Conservation (phyloP, 805 yeast genomes). For the Sugiyamaella floridensis region DNA sequence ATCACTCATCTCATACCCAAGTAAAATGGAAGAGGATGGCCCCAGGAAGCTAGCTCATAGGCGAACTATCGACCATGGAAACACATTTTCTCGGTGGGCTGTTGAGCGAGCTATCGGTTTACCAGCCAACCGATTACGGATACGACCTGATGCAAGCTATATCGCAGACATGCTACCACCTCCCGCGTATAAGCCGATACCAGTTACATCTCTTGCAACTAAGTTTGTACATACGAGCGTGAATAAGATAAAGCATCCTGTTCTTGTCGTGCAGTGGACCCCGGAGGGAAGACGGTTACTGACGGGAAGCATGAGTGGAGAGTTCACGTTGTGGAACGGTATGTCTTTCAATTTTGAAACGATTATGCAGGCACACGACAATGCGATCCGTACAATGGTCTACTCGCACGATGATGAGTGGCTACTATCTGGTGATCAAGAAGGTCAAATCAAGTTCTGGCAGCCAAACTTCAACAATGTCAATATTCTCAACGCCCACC, state of each 20-base stretch:
- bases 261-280: constrained; percentile 88
- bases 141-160: constrained; percentile 65
- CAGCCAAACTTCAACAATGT: constrained; percentile 97
- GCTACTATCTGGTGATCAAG: constrained; percentile 90
- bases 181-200: constrained; percentile 42
- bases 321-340: constrained; percentile 95
- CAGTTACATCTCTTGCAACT: constrained; percentile 52
- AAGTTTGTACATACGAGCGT: constrained; percentile 87
- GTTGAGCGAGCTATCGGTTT: constrained; percentile 38
- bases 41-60: constrained; percentile 35
- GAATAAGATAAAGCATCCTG: constrained; percentile 86
- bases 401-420: constrained; percentile 91
- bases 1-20: not conserved
- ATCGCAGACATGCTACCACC: constrained; percentile 58
- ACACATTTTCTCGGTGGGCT: constrained; percentile 59
- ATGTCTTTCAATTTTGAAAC: constrained; percentile 92
- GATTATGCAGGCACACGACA: constrained; percentile 97
- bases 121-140: constrained; percentile 17
- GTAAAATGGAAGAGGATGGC: constrained; percentile 19
- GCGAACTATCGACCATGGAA: constrained; percentile 73
- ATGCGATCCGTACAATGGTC: constrained; percentile 69
- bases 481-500: constrained; percentile 55
- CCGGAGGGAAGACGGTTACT: constrained; percentile 90
- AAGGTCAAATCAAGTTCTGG: constrained; percentile 90
- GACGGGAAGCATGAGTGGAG: constrained; percentile 90